These are phyloP conservation scores for Circinella umbellata DNA, from an alignment of 371 early-diverging fungal genomes.

Conservation along the genomic window DNA sequence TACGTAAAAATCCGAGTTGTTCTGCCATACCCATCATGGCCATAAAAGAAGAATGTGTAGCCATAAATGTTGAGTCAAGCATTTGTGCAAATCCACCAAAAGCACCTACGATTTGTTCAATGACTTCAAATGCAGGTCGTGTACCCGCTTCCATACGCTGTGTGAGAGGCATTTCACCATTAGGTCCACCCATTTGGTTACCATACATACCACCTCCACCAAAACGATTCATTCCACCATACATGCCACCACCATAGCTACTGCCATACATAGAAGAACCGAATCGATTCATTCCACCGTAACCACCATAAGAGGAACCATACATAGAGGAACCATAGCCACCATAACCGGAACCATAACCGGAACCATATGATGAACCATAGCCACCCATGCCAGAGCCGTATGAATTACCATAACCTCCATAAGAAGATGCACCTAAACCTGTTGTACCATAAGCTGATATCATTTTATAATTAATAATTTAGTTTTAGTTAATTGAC, in stretches of 20 bases:
- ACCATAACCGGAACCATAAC: constrained; percentile 33
- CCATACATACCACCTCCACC: constrained; percentile 51
- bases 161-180: constrained; percentile 69
- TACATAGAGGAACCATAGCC: constrained; percentile 33
- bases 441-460: constrained; percentile 25
- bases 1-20: constrained; percentile 86
- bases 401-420: constrained; percentile 38
- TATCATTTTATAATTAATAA: too few species aligned
- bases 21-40: constrained; percentile 98
- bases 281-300: constrained; percentile 32
- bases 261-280: constrained; percentile 24
- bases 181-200: constrained; percentile 26
- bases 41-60: constrained; percentile 97
- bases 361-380: constrained; percentile 26
- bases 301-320: constrained; percentile 42
- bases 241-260: constrained; percentile 45
- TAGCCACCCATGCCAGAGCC: constrained; percentile 32
- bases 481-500: too few species aligned
- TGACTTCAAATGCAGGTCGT: constrained; percentile 88
- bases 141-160: constrained; percentile 90
- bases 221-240: constrained; percentile 26
- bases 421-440: constrained; percentile 19
- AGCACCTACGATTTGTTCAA: constrained; percentile 92
- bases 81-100: constrained; percentile 97
- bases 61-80: constrained; percentile 97